Evolutionary conservation across 1,284 basidiomycete species (phyloP).

Genomic region (Macrocystidia cucumis): DNA sequence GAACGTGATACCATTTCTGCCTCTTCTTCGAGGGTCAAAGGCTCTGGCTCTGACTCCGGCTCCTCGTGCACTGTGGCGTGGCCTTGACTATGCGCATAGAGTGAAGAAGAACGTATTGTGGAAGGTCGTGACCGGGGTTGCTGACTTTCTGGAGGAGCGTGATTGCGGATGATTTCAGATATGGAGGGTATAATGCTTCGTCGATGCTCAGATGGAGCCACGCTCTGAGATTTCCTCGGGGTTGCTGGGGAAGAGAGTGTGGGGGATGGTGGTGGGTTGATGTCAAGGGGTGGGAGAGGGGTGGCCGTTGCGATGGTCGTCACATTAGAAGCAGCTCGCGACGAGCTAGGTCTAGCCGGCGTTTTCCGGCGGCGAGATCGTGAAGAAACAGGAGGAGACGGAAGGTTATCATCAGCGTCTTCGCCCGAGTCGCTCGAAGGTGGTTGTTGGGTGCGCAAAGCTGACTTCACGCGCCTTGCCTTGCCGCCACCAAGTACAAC

Average conservation of each 20-base stretch:
- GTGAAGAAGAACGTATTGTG: constrained; percentile 35
- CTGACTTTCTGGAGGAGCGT: constrained; percentile 52
- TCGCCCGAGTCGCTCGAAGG: constrained; percentile 40
- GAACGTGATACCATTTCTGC: constrained; percentile 62
- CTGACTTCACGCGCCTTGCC: constrained; percentile 30
- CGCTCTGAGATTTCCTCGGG: constrained; percentile 11
- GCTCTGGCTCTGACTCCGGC: constrained; percentile 41
- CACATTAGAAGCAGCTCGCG: constrained; percentile 32
- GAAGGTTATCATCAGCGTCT: constrained; percentile 32
- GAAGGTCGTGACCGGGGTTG: constrained; percentile 33
- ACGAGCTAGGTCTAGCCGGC: constrained; percentile 21
- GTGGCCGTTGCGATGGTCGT: constrained; percentile 24
- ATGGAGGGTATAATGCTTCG: constrained; percentile 62
- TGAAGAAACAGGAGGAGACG: constrained; percentile 20
- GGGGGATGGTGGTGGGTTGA: constrained; percentile 8
- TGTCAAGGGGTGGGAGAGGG: constrained; percentile 10
- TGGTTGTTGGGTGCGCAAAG: constrained; percentile 19
- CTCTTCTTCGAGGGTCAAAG: constrained; percentile 45
- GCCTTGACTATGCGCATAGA: constrained; percentile 37
- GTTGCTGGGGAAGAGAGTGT: constrained; percentile 4
- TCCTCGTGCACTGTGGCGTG: constrained; percentile 42
- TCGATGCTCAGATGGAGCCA: constrained; percentile 19
- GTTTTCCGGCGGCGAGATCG: constrained; percentile 30
- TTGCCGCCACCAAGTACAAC: constrained; percentile 63
- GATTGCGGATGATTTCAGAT: constrained; percentile 73